A percentile compares a stretch with the other conserved stretches of the same genome.
These are phyloP conservation scores for Clarireedia sp. DNA, from an alignment of 2,329 filamentous ascomycete genomes.

Conservation along the genomic window DNA sequence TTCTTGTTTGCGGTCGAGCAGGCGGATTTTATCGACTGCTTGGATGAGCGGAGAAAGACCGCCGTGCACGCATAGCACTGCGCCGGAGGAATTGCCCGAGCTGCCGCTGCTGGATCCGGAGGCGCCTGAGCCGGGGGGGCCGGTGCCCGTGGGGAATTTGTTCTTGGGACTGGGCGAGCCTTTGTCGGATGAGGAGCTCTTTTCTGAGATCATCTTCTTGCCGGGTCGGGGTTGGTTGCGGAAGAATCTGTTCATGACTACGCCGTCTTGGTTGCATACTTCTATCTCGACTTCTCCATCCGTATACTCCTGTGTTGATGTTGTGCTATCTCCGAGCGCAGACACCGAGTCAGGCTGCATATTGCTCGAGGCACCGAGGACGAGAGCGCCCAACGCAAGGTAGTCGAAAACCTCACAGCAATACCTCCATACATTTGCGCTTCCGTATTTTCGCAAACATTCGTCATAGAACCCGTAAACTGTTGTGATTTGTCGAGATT, in stretches of 20 bases:
- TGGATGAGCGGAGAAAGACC: constrained; percentile 88
- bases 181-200: constrained; percentile 28
- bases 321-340: constrained; percentile 35
- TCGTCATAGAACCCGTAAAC: constrained; percentile 99
- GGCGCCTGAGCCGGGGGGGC: constrained; percentile 72
- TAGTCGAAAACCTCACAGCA: constrained; percentile 99
- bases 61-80: constrained; percentile 91
- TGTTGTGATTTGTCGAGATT: constrained; percentile 92
- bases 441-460: constrained; percentile 91
- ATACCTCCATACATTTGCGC: constrained; percentile 92
- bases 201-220: constrained; percentile 25
- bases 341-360: constrained; percentile 40
- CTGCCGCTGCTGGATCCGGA: constrained; percentile 58
- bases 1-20: constrained; percentile 94
- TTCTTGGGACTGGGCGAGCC: constrained; percentile 21
- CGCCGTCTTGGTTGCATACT: constrained; percentile 76
- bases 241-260: constrained; percentile 54
- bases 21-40: constrained; percentile 87
- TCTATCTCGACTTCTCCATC: constrained; percentile 84
- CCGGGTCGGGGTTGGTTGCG: too few species aligned
- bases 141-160: constrained; percentile 46
- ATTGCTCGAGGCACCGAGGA: constrained; percentile 75
- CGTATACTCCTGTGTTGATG: constrained; percentile 38
- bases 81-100: constrained; percentile 64
- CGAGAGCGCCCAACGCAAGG: constrained; percentile 92